These are phyloP conservation scores for Phytophthora hibernalis DNA, from an alignment of 352 stramenopile species.

Conservation along the genomic window DNA sequence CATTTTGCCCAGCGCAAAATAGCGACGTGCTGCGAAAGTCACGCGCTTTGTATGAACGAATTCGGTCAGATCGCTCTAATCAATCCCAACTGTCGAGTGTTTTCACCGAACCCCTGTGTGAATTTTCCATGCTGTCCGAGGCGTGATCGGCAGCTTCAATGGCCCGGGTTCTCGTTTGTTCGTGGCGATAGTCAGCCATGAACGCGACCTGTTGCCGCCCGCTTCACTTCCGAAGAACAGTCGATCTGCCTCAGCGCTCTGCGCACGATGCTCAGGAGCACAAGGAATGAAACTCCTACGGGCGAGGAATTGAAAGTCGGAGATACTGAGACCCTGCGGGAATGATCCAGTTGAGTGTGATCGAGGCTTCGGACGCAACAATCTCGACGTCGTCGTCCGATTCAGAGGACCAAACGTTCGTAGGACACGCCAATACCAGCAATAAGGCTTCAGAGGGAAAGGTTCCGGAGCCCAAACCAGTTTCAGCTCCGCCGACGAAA, in stretches of 20 bases:
- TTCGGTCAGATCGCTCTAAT: conserved; percentile 10
- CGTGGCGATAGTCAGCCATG: neutral
- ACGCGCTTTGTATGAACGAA: neutral
- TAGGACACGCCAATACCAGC: conserved; percentile 8
- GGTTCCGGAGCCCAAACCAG: conserved; percentile 9
- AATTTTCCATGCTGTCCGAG: conserved; percentile 20
- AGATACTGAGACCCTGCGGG: conserved; percentile 17
- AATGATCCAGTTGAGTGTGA: conserved; percentile 20
- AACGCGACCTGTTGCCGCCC: neutral
- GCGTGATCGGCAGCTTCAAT: conserved; percentile 3
- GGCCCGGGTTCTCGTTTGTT: conserved; percentile 3
- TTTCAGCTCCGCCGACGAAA: conserved; percentile 19
- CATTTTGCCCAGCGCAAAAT: conserved; percentile 15
- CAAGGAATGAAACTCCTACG: conserved; percentile 23
- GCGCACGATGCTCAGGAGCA: conserved; percentile 15
- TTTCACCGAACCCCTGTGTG: conserved; percentile 1
- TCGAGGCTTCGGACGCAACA: conserved; percentile 12
- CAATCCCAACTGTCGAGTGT: conserved; percentile 21
- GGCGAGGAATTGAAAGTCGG: conserved; percentile 14
- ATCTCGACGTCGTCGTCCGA: conserved; percentile 22
- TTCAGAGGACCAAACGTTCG: conserved; percentile 26
- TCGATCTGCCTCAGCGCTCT: neutral
- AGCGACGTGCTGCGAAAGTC: conserved; percentile 1
- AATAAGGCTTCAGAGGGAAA: conserved; percentile 16
- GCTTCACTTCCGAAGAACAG: conserved; percentile 15